Evolutionary conservation across 2,329 filamentous ascomycete genomes (phyloP), one percentile per base, ranked within the genome.

Genomic region (Herpotrichia juniperi): DNA sequence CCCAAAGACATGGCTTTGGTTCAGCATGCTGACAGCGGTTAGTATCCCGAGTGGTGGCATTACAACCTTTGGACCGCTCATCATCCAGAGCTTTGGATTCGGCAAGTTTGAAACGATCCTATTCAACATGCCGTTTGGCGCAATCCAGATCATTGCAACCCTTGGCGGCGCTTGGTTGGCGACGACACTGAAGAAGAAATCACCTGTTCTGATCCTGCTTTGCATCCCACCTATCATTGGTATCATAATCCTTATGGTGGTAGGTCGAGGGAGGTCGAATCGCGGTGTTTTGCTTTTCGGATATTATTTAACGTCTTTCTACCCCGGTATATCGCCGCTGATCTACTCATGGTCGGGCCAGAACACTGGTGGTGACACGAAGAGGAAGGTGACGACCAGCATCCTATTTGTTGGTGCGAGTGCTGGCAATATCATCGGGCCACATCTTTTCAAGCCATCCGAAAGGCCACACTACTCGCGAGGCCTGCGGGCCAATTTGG

Each of bases 291-390:
- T 86, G 2, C 73, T 87, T 1, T 77, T 78, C 1, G 84, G 83
- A 0, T 86, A 85, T 61, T 85, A 84, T 51, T 73, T 85, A 46
- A 83, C 85, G 34, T 85, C 82, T 0, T 79, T 85, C 7, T 86
- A 86, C 46, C 83, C 83, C 0, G 85, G 79, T 5, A 84, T 84
- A 53, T 79, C 85, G 2, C 85, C 83, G 0, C 70, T 87, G 25
- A 82, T 87, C 34, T 86, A 84, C 57, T 81, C 82, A 0, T 86
- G 83, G 83, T 83, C 81, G 1, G 77, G 81, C 1, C 82, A 84
- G 54, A 87, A 87, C 57, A 87, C 87, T 0, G 87, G 83, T 0
- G 87, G 87, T 1, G 86, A 89, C 63, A 89, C 87, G 0, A 90
- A 90, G 71, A 83, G 84, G 56, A 89, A 88, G 63, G 81, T 83